phyloP scores from a whole-genome alignment of 1,139 yeast genomes.

The Hansenula anomala region DNA sequence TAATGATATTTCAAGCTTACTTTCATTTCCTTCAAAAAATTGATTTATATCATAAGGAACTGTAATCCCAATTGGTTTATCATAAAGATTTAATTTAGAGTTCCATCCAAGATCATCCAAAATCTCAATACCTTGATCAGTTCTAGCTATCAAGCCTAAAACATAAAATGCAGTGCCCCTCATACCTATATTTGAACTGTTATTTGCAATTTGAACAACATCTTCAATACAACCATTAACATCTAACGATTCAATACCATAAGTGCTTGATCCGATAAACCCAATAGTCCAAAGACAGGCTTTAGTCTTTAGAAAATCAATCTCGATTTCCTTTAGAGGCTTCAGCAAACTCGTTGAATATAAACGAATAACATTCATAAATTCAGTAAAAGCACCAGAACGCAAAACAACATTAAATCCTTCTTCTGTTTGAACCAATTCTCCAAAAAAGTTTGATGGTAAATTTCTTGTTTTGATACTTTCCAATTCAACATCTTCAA shows the following conservation, averaged over 20 bases:
- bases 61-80: slow-evolving; percentile 52
- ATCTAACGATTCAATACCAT: slow-evolving; percentile 67
- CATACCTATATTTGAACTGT: slow-evolving; percentile 56
- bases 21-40: slow-evolving; percentile 12
- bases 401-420: slow-evolving; percentile 53
- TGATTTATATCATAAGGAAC: slow-evolving; percentile 36
- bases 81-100: slow-evolving; percentile 49
- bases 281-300: slow-evolving; percentile 89
- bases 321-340: slow-evolving; percentile 19
- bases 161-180: slow-evolving; percentile 76
- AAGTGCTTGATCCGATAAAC: slow-evolving; percentile 63
- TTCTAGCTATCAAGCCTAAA: slow-evolving; percentile 68
- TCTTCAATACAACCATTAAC: slow-evolving; percentile 53
- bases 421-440: slow-evolving; percentile 73
- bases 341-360: slow-evolving; percentile 22
- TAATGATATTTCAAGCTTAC: too few species aligned
- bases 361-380: slow-evolving; percentile 36
- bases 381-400: slow-evolving; percentile 42
- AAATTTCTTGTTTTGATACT: slow-evolving; percentile 18
- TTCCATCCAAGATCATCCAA: slow-evolving; percentile 80
- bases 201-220: slow-evolving; percentile 46
- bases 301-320: slow-evolving; percentile 44
- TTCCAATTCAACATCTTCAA: slow-evolving; percentile 7
- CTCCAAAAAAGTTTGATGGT: slow-evolving; percentile 79
- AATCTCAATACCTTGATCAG: slow-evolving; percentile 80